Evolutionary conservation across 2,329 filamentous ascomycete genomes (phyloP).

Genomic region (Ophiocordyceps robertsii): DNA sequence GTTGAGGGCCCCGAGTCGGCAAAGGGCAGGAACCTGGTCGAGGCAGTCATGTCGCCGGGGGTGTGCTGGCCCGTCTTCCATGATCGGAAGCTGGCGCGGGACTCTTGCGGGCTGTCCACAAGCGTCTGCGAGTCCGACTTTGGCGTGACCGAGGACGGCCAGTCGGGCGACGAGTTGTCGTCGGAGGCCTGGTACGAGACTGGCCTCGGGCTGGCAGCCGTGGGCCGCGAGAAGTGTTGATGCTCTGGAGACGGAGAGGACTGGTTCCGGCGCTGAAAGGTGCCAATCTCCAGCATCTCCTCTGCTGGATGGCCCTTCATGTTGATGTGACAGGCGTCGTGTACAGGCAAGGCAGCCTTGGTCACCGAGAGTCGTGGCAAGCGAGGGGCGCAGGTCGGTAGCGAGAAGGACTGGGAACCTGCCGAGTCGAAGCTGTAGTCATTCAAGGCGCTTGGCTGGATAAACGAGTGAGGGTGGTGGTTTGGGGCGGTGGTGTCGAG

Average conservation of each 20-base stretch:
- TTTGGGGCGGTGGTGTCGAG: too few species aligned
- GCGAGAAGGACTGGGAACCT: not conserved
- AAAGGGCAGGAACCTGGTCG: constrained; percentile 5
- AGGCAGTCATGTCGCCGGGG: constrained; percentile 4
- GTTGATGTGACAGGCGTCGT: not conserved
- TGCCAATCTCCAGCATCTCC: constrained; percentile 22
- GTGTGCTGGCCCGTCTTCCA: constrained; percentile 9
- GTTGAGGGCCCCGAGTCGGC: constrained; percentile 5
- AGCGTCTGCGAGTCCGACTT: constrained; percentile 16
- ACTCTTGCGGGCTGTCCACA: constrained; percentile 12
- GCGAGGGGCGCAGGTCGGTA: not conserved
- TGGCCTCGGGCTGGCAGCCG: constrained; percentile 1
- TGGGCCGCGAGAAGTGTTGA: constrained; percentile 6
- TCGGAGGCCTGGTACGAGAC: constrained; percentile 1
- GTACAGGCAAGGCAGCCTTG: not conserved
- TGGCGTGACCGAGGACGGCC: constrained; percentile 7
- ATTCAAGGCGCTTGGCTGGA: too few species aligned
- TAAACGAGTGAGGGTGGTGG: too few species aligned
- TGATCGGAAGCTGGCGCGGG: constrained; percentile 9
- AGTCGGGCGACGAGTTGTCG: constrained; percentile 4
- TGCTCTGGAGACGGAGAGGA: constrained; percentile 14
- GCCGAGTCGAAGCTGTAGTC: not conserved
- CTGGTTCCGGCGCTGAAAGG: constrained; percentile 11
- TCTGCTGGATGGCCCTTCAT: constrained; percentile 18
- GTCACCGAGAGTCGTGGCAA: not conserved